Evolutionary conservation across 1,284 basidiomycete genomes (phyloP), one percentile per base, ranked within the genome.

Genomic region (Boletus semigastroideus): DNA sequence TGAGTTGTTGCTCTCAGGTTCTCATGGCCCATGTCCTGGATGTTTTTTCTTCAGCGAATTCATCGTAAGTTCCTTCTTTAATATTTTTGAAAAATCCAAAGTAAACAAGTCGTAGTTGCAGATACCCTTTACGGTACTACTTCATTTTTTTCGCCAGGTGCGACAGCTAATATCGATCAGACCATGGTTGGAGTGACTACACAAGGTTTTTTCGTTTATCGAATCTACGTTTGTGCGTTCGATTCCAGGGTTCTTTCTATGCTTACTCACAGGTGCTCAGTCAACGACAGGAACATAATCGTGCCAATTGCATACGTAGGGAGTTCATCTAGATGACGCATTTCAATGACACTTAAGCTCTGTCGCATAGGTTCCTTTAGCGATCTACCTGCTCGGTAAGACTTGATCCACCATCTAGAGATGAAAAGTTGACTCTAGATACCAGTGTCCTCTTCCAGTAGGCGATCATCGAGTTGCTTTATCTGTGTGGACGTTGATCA

Each of bases 171-270:
- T 8, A 13, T 8, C 5, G 9, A 43, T 5, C 12, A 64, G 62
- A 10, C 11, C 6, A 0, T 51, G n/a, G 40, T 44, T 19, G 33
- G 54, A 17, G 14, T 58, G n/a, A 7, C 5, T 16, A 49, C 57
- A 2, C 59, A 64, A 28, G 48, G 48, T 0, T 60, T 49, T 43
- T 62, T 60, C 16, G 22, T 60, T 11, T 28, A 53, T 31, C 49
- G 61, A 14, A 39, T 60, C 12, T 60, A 61, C 14, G 2, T 46
- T 17, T 54, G 57, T 58, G n/a, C 5, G 58, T 45, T 25, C 14
- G 3, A 25, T 14, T 2, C 30, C 20, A 8, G 1, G 9, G 1
- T n/a, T 2, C 14, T 19, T 20, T 17, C 31, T 16, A 3, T 1
- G 5, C 16, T 3, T 20, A 7, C 40, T 59, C 28, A 59, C 16